Percentiles rank a stretch among this genome's conserved stretches.
These are phyloP conservation scores for Tricholoma matsutake DNA, from an alignment of 768 basidiomycete genomes.

Conservation along the genomic window DNA sequence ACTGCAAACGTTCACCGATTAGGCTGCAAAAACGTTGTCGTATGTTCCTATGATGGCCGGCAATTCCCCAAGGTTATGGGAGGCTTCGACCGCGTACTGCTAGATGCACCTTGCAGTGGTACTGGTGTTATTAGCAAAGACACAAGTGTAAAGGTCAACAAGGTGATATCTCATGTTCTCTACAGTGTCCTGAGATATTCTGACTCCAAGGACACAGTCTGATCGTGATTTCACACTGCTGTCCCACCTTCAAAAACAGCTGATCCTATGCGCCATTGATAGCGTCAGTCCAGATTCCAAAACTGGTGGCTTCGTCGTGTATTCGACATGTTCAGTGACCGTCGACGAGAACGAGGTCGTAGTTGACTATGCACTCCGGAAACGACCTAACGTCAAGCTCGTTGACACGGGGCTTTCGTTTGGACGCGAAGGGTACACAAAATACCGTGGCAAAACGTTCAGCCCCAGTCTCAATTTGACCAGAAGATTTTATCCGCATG, in stretches of 20 bases:
- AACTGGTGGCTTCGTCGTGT: slow-evolving; percentile 92
- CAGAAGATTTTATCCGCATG: slow-evolving; percentile 91
- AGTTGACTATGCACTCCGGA: slow-evolving; percentile 94
- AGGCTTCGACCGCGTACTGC: slow-evolving; percentile 93
- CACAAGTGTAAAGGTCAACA: slow-evolving; percentile 95
- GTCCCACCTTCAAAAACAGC: slow-evolving; percentile 97
- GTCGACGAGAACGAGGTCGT: slow-evolving; percentile 99
- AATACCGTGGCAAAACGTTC: slow-evolving; percentile 89
- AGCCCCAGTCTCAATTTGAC: slow-evolving; percentile 76
- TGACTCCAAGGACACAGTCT: slow-evolving; percentile 46
- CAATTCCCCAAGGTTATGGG: slow-evolving; percentile 99
- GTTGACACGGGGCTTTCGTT: slow-evolving; percentile 93
- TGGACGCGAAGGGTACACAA: slow-evolving; percentile 87
- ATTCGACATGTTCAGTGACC: slow-evolving; percentile 97
- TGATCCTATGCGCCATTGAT: slow-evolving; percentile 97
- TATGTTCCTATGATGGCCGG: slow-evolving; percentile 95
- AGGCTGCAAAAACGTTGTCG: slow-evolving; percentile 96
- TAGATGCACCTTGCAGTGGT: slow-evolving; percentile 97
- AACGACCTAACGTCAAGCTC: slow-evolving; percentile 88
- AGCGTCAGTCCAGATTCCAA: slow-evolving; percentile 87
- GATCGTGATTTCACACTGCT: slow-evolving; percentile 94
- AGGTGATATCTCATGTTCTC: slow-evolving; percentile 50
- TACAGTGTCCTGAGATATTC: slow-evolving; percentile 2
- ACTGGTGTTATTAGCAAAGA: slow-evolving; percentile 99
- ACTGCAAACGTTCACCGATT: slow-evolving; percentile 96